These are phyloP conservation scores for Globisporangium nodosum DNA, from an alignment of 352 stramenopile species.

Conservation along the genomic window DNA sequence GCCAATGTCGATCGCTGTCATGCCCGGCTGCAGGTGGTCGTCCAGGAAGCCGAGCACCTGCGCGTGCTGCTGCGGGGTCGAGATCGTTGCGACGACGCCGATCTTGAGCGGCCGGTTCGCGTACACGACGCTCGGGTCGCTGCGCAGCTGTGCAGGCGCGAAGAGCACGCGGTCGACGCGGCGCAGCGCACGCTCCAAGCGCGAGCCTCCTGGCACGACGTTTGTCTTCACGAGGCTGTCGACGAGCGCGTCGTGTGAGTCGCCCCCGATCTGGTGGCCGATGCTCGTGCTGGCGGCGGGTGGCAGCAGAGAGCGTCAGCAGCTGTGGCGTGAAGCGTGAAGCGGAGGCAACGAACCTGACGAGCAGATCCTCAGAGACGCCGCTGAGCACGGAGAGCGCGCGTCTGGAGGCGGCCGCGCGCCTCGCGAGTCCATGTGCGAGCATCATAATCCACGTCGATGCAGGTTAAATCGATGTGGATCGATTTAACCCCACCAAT, in stretches of 20 bases:
- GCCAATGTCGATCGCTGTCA: slow-evolving; percentile 62
- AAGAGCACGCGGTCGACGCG: slow-evolving; percentile 66
- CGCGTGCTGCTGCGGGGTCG: slow-evolving; percentile 81
- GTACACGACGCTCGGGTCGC: slow-evolving; percentile 35
- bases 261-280: slow-evolving; percentile 72
- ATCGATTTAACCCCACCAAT: no score
- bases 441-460: neutral
- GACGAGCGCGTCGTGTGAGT: slow-evolving; percentile 59
- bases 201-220: slow-evolving; percentile 44
- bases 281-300: slow-evolving; percentile 58
- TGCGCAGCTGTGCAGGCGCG: slow-evolving; percentile 23
- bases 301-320: neutral
- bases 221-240: slow-evolving; percentile 76
- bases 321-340: neutral
- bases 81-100: slow-evolving; percentile 76
- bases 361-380: slow-evolving; percentile 75
- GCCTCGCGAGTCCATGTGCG: neutral
- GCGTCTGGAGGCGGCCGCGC: neutral
- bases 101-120: slow-evolving; percentile 77
- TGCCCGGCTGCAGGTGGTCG: slow-evolving; percentile 55
- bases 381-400: slow-evolving; percentile 58
- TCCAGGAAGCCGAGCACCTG: slow-evolving; percentile 69
- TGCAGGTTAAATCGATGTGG: no score
- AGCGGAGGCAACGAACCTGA: slow-evolving; percentile 24
- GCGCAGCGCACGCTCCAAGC: slow-evolving; percentile 58